phyloP scores from a whole-genome alignment of 768 basidiomycete genomes.

The Agaricus subrufescens region DNA sequence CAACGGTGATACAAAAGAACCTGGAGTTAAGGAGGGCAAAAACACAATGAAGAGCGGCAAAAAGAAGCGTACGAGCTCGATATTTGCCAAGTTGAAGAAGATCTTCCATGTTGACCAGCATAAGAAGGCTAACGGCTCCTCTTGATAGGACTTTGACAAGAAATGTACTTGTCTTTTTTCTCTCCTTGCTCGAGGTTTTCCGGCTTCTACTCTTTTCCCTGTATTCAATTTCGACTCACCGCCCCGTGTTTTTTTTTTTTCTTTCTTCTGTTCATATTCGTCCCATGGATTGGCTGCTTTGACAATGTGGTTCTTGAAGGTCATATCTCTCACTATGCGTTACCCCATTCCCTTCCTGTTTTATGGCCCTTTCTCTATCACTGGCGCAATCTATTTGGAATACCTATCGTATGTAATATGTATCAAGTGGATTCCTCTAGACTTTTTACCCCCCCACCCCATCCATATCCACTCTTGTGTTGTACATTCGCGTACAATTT shows the following conservation, averaged over 20 bases:
- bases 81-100: conserved; percentile 50
- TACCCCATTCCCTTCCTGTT: no score
- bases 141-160: no score
- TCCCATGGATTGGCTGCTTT: no score
- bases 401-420: neutral
- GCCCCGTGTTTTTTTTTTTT: no score
- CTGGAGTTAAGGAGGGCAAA: neutral
- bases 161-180: no score
- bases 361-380: no score
- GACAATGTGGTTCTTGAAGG: no score
- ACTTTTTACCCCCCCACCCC: neutral
- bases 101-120: conserved; percentile 44
- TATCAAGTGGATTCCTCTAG: neutral
- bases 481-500: neutral
- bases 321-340: no score
- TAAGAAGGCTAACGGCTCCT: conserved; percentile 18
- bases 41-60: conserved; percentile 22
- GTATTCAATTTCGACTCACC: no score
- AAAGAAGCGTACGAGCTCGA: conserved; percentile 45
- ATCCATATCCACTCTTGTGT: no score
- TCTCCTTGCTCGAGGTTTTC: neutral
- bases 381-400: neutral
- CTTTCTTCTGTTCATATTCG: no score
- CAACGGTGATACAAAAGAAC: neutral
- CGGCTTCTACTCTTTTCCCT: no score